Conservation (phyloP, 768 basidiomycete genomes). For the Boletales sp. region DNA sequence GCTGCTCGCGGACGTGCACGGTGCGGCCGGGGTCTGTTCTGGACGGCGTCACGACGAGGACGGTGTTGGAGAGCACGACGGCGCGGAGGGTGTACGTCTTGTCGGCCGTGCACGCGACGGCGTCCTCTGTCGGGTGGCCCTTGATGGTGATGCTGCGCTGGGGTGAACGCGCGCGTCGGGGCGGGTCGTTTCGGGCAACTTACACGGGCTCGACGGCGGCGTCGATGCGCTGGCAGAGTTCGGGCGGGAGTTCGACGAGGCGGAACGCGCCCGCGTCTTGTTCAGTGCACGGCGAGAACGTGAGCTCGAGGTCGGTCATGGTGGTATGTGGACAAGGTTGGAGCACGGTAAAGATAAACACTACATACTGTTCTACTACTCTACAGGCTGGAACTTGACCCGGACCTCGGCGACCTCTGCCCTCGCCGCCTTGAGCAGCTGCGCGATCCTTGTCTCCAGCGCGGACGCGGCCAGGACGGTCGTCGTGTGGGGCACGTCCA, state of each 20-base stretch:
- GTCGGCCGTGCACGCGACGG: slow-evolving; percentile 80
- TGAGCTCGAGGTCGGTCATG: slow-evolving; percentile 37
- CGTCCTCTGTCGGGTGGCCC: slow-evolving; percentile 77
- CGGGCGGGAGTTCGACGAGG: slow-evolving; percentile 70
- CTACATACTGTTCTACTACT: slow-evolving; percentile 8
- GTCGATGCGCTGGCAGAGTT: slow-evolving; percentile 62
- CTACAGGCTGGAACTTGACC: slow-evolving; percentile 55
- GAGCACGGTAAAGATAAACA: neutral
- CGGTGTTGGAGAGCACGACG: slow-evolving; percentile 84
- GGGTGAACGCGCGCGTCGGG: neutral
- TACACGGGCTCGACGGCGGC: slow-evolving; percentile 28
- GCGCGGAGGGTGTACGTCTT: slow-evolving; percentile 83
- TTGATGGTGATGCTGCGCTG: slow-evolving; percentile 66
- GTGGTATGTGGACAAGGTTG: neutral
- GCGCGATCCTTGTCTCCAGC: slow-evolving; percentile 61
- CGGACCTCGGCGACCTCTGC: slow-evolving; percentile 72
- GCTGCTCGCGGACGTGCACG: slow-evolving; percentile 72
- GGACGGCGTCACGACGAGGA: slow-evolving; percentile 65
- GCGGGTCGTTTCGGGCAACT: neutral
- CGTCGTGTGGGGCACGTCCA: slow-evolving; percentile 57
- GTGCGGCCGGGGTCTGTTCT: slow-evolving; percentile 34
- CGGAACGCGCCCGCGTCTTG: slow-evolving; percentile 55
- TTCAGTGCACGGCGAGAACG: slow-evolving; percentile 48
- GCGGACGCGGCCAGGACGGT: slow-evolving; percentile 55
- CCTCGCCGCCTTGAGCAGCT: slow-evolving; percentile 49